Conservation (phyloP, 306 rosid genomes). For the Malus asiatica region DNA sequence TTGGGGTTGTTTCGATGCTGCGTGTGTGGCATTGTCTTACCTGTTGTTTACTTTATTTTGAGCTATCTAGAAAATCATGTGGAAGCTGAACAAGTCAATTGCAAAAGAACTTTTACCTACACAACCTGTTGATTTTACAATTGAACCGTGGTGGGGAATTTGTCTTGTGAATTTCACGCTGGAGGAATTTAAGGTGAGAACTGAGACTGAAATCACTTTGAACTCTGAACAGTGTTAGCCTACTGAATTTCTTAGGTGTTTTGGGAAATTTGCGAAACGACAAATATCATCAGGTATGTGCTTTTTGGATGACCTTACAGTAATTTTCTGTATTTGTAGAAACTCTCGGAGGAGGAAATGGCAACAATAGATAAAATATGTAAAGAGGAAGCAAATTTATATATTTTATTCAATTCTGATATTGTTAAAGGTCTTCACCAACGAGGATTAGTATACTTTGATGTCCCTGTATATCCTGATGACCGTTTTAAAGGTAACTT, state of each 20-base stretch:
- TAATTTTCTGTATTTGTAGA: conserved; percentile 37
- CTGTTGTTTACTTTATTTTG: conserved; percentile 33
- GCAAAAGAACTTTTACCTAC: conserved; percentile 86
- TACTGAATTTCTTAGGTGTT: conserved; percentile 5
- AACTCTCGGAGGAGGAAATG: conserved; percentile 82
- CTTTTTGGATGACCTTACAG: conserved; percentile 13
- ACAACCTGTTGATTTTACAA: conserved; percentile 79
- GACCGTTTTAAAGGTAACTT: conserved; percentile 76
- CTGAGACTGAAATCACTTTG: not conserved
- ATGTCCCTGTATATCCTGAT: conserved; percentile 75
- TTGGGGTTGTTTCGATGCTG: too few relatives aligned
- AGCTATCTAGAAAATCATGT: conserved; percentile 89
- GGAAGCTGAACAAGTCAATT: conserved; percentile 96
- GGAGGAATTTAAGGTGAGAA: conserved; percentile 93
- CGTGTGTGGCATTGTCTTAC: conserved; percentile 3
- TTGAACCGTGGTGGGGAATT: conserved; percentile 97
- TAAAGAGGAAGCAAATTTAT: conserved; percentile 82
- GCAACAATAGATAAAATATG: conserved; percentile 81
- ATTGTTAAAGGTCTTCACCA: conserved; percentile 52
- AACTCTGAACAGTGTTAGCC: not conserved
- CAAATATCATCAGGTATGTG: not conserved
- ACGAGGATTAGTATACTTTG: conserved; percentile 77
- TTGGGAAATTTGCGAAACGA: not conserved
- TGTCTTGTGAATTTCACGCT: conserved; percentile 88
- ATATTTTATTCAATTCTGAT: conserved; percentile 56